A percentile compares a stretch with the other conserved stretches of the same genome.
These are phyloP conservation scores for Hypoxylon sp. DNA, from an alignment of 2,329 filamentous ascomycete genomes.

Conservation along the genomic window DNA sequence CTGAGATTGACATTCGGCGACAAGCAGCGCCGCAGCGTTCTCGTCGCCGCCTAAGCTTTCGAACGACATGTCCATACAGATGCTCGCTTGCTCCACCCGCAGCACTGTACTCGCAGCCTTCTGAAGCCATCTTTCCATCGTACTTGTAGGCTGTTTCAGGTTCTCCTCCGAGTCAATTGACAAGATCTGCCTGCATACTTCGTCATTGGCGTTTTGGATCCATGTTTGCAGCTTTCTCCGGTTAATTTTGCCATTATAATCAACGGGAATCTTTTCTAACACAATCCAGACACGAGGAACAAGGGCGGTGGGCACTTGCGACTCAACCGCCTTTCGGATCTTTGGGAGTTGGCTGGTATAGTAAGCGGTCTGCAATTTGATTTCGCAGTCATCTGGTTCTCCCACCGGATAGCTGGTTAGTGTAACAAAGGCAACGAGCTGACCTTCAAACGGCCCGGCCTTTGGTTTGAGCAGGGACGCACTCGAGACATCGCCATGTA, in stretches of 20 bases:
- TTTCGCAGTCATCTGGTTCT: constrained; percentile 50
- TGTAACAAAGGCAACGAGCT: constrained; percentile 62
- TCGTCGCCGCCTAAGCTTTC: constrained; percentile 57
- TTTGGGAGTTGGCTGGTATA: constrained; percentile 58
- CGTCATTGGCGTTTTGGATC: constrained; percentile 66
- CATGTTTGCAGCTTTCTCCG: constrained; percentile 63
- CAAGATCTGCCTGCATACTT: constrained; percentile 60
- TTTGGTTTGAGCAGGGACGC: constrained; percentile 61
- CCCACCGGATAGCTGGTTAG: constrained; percentile 51
- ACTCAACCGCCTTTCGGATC: constrained; percentile 55
- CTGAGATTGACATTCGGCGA: constrained; percentile 55
- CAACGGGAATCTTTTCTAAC: constrained; percentile 60
- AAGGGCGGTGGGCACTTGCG: constrained; percentile 53
- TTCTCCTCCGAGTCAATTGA: constrained; percentile 56
- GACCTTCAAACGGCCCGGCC: constrained; percentile 64
- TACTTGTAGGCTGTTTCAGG: constrained; percentile 53
- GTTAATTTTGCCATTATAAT: constrained; percentile 56
- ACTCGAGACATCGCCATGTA: constrained; percentile 56
- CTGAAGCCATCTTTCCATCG: constrained; percentile 57
- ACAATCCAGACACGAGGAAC: constrained; percentile 63
- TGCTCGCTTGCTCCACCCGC: constrained; percentile 54
- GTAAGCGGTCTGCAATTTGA: constrained; percentile 57
- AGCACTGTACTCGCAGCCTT: constrained; percentile 56
- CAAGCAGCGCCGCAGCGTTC: constrained; percentile 56
- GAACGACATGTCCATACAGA: constrained; percentile 60